Evolutionary conservation across 2,329 filamentous ascomycete genomes (phyloP).

Genomic region (Ophiognomonia clavigignenti-juglandacearum): DNA sequence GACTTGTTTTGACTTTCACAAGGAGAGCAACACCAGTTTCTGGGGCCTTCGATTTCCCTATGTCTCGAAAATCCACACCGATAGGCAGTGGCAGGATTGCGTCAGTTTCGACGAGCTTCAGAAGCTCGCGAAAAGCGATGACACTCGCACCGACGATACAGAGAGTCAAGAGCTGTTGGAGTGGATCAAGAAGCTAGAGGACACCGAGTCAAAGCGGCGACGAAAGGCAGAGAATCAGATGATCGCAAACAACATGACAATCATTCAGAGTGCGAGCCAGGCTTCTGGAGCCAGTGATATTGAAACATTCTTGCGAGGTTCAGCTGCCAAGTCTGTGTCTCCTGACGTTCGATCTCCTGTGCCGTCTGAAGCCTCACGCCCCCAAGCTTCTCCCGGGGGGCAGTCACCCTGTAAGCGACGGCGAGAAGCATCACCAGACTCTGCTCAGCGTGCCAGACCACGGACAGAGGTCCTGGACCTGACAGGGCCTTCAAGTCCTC

Average conservation of each 20-base stretch:
- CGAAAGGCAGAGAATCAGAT: constrained; percentile 36
- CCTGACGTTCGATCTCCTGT: background rate
- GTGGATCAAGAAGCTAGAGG: constrained; percentile 59
- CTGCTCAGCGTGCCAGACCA: background rate
- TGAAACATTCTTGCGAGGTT: background rate
- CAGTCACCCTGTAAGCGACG: constrained; percentile 7
- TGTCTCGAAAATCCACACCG: constrained; percentile 71
- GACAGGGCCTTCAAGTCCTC: background rate
- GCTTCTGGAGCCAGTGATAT: constrained; percentile 3
- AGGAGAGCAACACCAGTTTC: constrained; percentile 61
- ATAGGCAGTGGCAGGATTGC: constrained; percentile 65
- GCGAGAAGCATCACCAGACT: background rate
- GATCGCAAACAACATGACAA: constrained; percentile 31
- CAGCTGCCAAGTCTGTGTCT: background rate
- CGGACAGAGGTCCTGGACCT: background rate
- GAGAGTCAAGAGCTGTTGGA: constrained; percentile 55
- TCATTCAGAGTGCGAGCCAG: constrained; percentile 15
- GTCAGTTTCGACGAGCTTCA: constrained; percentile 68
- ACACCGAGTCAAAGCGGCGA: constrained; percentile 40
- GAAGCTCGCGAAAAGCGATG: constrained; percentile 55
- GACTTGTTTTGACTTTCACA: constrained; percentile 75
- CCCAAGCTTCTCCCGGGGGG: background rate
- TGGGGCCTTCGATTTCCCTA: constrained; percentile 73
- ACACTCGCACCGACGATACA: constrained; percentile 41
- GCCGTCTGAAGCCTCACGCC: background rate